phyloP scores from a whole-genome alignment of 257 asterid species.

The Paraleonurus japonicus region DNA sequence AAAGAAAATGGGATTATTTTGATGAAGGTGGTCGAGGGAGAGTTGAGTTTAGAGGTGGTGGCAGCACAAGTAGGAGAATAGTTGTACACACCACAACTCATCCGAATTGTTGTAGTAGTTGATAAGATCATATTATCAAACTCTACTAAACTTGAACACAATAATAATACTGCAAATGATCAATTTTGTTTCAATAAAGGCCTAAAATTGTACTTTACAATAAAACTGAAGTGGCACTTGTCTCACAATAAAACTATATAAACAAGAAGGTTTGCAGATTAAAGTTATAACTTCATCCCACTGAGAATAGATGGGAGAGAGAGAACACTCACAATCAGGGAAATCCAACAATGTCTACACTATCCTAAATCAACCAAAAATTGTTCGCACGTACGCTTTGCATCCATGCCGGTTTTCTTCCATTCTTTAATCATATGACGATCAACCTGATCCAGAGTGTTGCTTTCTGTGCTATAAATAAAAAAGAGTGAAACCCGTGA shows the following conservation, averaged over 20 bases:
- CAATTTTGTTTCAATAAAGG: background rate
- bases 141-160: background rate
- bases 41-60: no score
- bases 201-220: background rate
- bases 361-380: slow-evolving; percentile 45
- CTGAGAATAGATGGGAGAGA: slow-evolving; percentile 1
- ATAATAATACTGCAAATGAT: background rate
- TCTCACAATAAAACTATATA: slow-evolving; percentile 22
- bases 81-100: background rate
- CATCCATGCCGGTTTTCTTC: slow-evolving; percentile 39
- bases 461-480: background rate
- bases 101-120: background rate
- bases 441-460: slow-evolving; percentile 23
- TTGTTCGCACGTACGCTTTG: slow-evolving; percentile 44
- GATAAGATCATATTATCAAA: background rate
- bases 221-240: background rate
- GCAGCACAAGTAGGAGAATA: no score
- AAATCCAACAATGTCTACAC: slow-evolving; percentile 15
- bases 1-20: no score
- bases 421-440: slow-evolving; percentile 18
- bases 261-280: slow-evolving; percentile 13
- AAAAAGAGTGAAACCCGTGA: slow-evolving; percentile 22
- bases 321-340: slow-evolving; percentile 19
- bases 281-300: slow-evolving; percentile 28
- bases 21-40: no score